A percentile compares a stretch with the other conserved stretches of the same genome.
These are phyloP conservation scores for Meira miltonrushii DNA, from an alignment of 1,284 basidiomycete species.

Conservation along the genomic window DNA sequence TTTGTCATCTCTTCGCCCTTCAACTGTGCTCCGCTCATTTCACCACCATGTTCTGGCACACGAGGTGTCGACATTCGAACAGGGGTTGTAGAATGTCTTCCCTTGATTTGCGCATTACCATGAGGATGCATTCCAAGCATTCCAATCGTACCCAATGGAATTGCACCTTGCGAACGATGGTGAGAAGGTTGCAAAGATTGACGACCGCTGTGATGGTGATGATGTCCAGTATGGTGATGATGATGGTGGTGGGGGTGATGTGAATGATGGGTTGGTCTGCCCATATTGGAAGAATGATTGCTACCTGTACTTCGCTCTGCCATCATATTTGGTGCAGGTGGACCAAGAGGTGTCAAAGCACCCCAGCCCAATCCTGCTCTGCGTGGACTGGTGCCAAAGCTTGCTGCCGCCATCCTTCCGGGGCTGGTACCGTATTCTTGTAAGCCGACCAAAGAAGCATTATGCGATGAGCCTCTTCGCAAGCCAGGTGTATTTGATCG, in stretches of 20 bases:
- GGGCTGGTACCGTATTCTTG: conserved; percentile 24
- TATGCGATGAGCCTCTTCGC: conserved; percentile 26
- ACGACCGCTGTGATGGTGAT: conserved; percentile 10
- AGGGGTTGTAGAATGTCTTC: conserved; percentile 27
- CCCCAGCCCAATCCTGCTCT: conserved; percentile 40
- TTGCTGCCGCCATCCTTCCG: conserved; percentile 19
- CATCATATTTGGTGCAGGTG: conserved; percentile 1
- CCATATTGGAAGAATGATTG: neutral
- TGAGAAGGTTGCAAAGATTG: conserved; percentile 18
- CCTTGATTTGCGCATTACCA: conserved; percentile 13
- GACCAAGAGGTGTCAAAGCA: conserved; percentile 33
- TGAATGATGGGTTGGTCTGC: neutral
- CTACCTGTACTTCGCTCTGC: neutral
- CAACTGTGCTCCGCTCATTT: conserved; percentile 28
- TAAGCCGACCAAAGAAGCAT: conserved; percentile 12
- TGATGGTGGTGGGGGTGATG: conserved; percentile 13
- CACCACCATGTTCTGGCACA: conserved; percentile 43
- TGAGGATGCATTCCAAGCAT: conserved; percentile 22
- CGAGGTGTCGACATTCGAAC: conserved; percentile 33
- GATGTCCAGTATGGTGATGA: conserved; percentile 14
- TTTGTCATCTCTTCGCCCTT: conserved; percentile 2
- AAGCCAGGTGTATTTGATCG: conserved; percentile 24
- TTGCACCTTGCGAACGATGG: conserved; percentile 3
- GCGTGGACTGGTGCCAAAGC: conserved; percentile 34
- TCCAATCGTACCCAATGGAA: conserved; percentile 16